phyloP scores from a whole-genome alignment of 2,329 filamentous ascomycete genomes.

The Cordyceps farinosa region DNA sequence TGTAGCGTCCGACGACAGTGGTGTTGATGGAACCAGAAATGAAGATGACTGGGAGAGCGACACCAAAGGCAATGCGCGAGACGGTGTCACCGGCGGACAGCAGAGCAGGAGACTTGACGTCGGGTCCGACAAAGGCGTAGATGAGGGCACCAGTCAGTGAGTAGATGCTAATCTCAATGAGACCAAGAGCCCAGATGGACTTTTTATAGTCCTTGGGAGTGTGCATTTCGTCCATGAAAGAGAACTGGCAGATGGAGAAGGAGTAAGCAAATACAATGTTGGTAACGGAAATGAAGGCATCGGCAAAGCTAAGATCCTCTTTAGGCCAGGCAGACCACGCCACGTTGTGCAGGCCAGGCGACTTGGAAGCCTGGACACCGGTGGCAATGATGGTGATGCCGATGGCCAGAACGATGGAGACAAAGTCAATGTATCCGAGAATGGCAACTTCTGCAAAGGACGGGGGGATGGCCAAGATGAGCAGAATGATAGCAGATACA shows the following conservation, averaged over 20 bases:
- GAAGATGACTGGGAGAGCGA: constrained; percentile 69
- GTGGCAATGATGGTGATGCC: constrained; percentile 64
- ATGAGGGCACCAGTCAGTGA: constrained; percentile 63
- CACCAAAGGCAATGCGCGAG: constrained; percentile 65
- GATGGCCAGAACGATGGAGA: constrained; percentile 61
- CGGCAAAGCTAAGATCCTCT: constrained; percentile 44
- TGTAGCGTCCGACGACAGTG: constrained; percentile 43
- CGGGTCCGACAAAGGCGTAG: constrained; percentile 64
- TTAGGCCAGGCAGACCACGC: constrained; percentile 46
- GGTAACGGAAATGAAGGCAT: constrained; percentile 57
- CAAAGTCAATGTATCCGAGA: constrained; percentile 53
- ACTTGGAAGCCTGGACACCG: constrained; percentile 41
- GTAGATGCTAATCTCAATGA: constrained; percentile 62
- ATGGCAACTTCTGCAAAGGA: constrained; percentile 48
- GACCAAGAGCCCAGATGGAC: constrained; percentile 60
- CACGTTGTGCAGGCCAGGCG: constrained; percentile 30
- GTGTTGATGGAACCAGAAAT: constrained; percentile 70
- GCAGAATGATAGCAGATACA: constrained; percentile 44
- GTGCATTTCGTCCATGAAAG: constrained; percentile 53
- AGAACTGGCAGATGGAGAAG: constrained; percentile 50
- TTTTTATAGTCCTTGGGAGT: constrained; percentile 45
- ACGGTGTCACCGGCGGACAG: constrained; percentile 58
- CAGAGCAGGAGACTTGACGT: constrained; percentile 64
- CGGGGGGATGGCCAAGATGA: constrained; percentile 44
- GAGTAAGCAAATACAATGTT: constrained; percentile 72